Evolutionary conservation across 306 rosid genomes (phyloP).

Genomic region (Luffa acutangula): DNA sequence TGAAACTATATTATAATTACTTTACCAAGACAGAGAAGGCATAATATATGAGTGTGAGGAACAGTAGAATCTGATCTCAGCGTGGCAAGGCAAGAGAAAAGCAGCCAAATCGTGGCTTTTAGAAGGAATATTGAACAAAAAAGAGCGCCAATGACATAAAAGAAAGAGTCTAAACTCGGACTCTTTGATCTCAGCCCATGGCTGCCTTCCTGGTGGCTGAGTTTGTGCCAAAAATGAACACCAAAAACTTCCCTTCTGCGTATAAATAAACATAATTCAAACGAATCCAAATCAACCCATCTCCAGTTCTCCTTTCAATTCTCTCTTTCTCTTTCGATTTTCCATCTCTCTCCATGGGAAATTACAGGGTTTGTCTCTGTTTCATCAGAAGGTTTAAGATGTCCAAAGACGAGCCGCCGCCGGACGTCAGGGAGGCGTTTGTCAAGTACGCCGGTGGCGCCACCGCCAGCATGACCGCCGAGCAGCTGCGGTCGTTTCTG

Average conservation of each 20-base stretch:
- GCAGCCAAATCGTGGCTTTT: neutral
- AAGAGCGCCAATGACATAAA: neutral
- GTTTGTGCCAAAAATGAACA: neutral
- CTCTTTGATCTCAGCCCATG: neutral
- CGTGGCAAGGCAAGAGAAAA: neutral
- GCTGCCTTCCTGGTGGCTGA: slow-evolving; percentile 2
- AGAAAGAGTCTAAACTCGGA: neutral
- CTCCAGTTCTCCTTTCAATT: too few relatives aligned
- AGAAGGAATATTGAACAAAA: neutral
- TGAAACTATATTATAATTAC: neutral
- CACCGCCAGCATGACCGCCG: slow-evolving; percentile 25
- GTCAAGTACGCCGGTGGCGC: slow-evolving; percentile 31
- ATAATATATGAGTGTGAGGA: too few relatives aligned
- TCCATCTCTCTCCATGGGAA: slow-evolving; percentile 31
- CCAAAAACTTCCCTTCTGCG: neutral
- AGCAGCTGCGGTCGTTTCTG: slow-evolving; percentile 44
- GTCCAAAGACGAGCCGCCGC: slow-evolving; percentile 41
- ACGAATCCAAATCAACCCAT: neutral
- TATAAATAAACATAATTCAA: neutral
- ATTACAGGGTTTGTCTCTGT: slow-evolving; percentile 76
- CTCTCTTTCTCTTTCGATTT: neutral
- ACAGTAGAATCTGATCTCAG: neutral
- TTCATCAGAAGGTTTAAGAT: slow-evolving; percentile 62
- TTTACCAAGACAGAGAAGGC: neutral
- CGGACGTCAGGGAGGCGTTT: slow-evolving; percentile 47